Percentiles rank a stretch among this genome's conserved stretches.
Conservation (phyloP, 768 basidiomycete genomes). For the Pisolithus albus region DNA sequence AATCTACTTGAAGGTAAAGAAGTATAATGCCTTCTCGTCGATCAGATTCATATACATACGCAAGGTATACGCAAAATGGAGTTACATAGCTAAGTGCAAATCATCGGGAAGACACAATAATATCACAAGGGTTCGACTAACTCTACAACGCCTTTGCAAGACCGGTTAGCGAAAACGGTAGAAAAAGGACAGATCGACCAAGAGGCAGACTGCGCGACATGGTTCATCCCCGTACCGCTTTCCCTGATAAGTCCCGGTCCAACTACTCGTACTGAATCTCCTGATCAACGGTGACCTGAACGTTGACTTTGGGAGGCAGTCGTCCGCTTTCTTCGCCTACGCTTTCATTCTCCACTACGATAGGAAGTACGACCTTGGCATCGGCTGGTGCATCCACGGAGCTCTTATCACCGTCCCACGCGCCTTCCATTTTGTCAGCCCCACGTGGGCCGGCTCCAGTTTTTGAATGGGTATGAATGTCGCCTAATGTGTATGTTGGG, state of each 20-base stretch:
- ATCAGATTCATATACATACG: too few species aligned
- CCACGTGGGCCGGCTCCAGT: slow-evolving; percentile 37
- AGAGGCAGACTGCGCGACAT: too few species aligned
- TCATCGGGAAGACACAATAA: too few species aligned
- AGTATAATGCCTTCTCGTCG: too few species aligned
- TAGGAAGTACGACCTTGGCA: slow-evolving; percentile 31
- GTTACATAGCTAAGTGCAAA: too few species aligned
- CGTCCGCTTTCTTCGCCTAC: slow-evolving; percentile 6
- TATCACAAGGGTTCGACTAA: too few species aligned
- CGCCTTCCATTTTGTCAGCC: slow-evolving; percentile 32
- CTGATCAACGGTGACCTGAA: slow-evolving; percentile 53
- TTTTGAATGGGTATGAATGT: slow-evolving; percentile 48
- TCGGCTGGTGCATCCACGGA: slow-evolving; percentile 32
- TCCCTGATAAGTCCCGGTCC: slow-evolving; percentile 4
- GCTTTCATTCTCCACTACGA: slow-evolving; percentile 24
- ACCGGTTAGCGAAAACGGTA: too few species aligned
- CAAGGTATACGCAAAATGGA: too few species aligned
- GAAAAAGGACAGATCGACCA: too few species aligned
- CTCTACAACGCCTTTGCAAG: too few species aligned
- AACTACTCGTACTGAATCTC: slow-evolving; percentile 41
- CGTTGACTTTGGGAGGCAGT: slow-evolving; percentile 30
- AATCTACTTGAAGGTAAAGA: too few species aligned
- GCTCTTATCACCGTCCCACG: slow-evolving; percentile 31
- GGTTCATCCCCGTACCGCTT: slow-evolving; percentile 4
- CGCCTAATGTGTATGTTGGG: slow-evolving; percentile 36